Conservation (phyloP, 805 yeast genomes). For the Candida insectalens region DNA sequence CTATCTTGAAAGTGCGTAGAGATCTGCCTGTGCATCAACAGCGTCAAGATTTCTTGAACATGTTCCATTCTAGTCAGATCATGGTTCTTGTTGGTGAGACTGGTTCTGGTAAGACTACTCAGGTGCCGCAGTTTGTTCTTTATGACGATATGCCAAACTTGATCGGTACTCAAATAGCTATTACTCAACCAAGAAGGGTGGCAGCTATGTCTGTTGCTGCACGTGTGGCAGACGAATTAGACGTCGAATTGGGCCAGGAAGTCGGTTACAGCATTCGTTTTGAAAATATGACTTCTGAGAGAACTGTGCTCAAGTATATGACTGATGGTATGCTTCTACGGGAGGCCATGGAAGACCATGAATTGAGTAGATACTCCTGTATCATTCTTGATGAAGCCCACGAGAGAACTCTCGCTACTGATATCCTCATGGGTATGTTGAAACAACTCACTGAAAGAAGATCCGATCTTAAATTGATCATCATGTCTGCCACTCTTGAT, state of each 20-base stretch:
- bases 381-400: constrained; percentile 96
- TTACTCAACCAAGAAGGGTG: constrained; percentile 96
- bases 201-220: constrained; percentile 99
- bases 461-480: constrained; percentile 81
- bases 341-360: constrained; percentile 96
- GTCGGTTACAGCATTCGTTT: constrained; percentile 95
- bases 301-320: constrained; percentile 87
- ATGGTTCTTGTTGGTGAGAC: constrained; percentile 99
- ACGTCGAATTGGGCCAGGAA: constrained; percentile 83
- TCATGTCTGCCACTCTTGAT: constrained; percentile 97
- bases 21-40: constrained; percentile 92
- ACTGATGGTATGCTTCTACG: constrained; percentile 97
- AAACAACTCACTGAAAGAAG: constrained; percentile 75
- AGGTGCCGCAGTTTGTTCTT: constrained; percentile 91
- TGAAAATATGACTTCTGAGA: constrained; percentile 75
- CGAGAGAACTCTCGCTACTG: constrained; percentile 94
- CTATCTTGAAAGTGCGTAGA: constrained; percentile 69
- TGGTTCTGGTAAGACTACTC: constrained; percentile 98
- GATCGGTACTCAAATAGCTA: constrained; percentile 77
- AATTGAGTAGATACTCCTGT: constrained; percentile 71
- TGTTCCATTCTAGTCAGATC: constrained; percentile 81
- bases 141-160: constrained; percentile 91
- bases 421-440: constrained; percentile 89
- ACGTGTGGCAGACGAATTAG: constrained; percentile 97
- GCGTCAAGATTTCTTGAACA: constrained; percentile 75